Conservation (phyloP, 345 rosid genomes). For the Geranium rotundifolium region DNA sequence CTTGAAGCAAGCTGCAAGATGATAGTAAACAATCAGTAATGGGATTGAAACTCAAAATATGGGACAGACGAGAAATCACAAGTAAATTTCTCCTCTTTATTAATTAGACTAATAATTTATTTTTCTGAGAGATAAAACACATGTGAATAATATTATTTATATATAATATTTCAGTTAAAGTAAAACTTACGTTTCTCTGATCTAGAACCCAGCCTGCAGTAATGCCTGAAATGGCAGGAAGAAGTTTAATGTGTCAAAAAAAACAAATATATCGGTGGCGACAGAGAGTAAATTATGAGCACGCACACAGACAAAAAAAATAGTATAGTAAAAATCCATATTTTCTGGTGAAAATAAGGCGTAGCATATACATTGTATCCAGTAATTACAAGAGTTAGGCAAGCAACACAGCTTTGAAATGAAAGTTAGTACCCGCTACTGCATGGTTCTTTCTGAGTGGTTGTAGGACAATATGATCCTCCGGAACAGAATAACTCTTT, state of each 20-base stretch:
- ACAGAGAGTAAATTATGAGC: neutral
- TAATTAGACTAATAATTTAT: no score
- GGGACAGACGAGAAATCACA: neutral
- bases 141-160: no score
- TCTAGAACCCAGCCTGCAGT: slow-evolving; percentile 75
- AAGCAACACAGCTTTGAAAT: slow-evolving; percentile 10
- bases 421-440: slow-evolving; percentile 43
- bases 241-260: no score
- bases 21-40: neutral
- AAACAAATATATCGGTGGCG: no score
- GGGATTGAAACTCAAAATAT: neutral
- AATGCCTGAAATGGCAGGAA: slow-evolving; percentile 44
- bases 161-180: neutral
- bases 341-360: neutral
- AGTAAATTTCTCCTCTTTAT: neutral
- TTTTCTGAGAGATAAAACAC: neutral
- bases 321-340: neutral
- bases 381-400: neutral
- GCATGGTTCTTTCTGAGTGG: slow-evolving; percentile 25
- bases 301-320: neutral
- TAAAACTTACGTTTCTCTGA: slow-evolving; percentile 48
- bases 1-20: slow-evolving; percentile 71
- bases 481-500: slow-evolving; percentile 69
- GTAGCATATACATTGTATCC: neutral
- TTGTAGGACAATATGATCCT: slow-evolving; percentile 52